A percentile compares a stretch with the other conserved stretches of the same genome.
Evolutionary conservation across 257 asterid species (phyloP).

Genomic region (Jasminum sambac): DNA sequence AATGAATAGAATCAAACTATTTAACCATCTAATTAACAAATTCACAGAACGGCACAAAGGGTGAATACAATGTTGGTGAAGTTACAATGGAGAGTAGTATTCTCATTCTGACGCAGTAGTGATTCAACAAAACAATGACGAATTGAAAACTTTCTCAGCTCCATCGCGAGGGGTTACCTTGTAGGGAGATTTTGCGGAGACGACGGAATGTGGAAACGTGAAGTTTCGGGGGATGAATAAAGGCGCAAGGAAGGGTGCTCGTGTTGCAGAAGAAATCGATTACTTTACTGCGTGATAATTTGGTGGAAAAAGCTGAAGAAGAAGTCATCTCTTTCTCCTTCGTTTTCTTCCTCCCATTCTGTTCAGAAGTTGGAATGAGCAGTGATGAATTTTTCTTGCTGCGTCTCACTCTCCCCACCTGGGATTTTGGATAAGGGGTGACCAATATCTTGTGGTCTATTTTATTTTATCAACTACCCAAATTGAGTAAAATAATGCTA

Average conservation of each 20-base stretch:
- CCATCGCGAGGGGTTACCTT: conserved; percentile 29
- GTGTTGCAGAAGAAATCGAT: conserved; percentile 9
- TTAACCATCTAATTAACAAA: neutral
- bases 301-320: conserved; percentile 6
- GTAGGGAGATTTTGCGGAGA: conserved; percentile 31
- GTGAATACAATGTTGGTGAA: neutral
- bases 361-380: neutral
- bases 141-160: too few relatives aligned
- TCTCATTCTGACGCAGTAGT: neutral
- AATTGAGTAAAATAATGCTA: too few relatives aligned
- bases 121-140: neutral
- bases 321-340: neutral
- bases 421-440: neutral
- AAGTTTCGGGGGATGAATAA: conserved; percentile 22
- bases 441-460: neutral
- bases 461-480: too few relatives aligned
- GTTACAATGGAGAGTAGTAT: neutral
- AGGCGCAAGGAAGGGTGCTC: conserved; percentile 12
- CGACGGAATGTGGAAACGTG: conserved; percentile 25
- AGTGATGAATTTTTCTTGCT: neutral
- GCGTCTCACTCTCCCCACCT: neutral
- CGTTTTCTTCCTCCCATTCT: neutral
- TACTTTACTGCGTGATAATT: conserved; percentile 14
- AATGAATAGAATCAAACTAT: too few relatives aligned
- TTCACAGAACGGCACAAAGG: neutral